Percentiles rank a stretch among this genome's conserved stretches.
phyloP scores from a whole-genome alignment of 2,329 filamentous ascomycete genomes.

The Exophiala dermatitidis region DNA sequence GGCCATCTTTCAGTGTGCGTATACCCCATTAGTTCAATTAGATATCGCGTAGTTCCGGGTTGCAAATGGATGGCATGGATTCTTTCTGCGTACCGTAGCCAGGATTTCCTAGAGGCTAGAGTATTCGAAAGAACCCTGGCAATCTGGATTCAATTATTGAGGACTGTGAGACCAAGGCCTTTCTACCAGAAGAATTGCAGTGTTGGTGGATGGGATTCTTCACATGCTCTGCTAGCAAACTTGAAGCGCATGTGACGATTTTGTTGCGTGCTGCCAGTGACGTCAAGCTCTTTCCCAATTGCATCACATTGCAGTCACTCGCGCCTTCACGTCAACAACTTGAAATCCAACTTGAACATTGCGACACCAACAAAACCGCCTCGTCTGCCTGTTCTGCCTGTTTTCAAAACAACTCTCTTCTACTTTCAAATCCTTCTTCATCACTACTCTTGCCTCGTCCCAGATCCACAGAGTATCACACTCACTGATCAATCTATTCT shows the following conservation, averaged over 20 bases:
- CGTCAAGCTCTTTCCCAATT: constrained; percentile 2
- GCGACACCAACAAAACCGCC: background rate
- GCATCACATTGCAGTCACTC: background rate
- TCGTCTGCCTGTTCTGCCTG: background rate
- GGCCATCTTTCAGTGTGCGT: too few species aligned
- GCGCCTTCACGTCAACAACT: background rate
- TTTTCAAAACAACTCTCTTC: background rate
- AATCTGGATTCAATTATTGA: too few species aligned
- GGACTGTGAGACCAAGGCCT: background rate
- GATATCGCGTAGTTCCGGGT: too few species aligned
- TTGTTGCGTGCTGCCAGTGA: background rate
- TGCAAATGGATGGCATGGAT: too few species aligned
- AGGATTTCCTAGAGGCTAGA: too few species aligned
- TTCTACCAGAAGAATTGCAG: background rate
- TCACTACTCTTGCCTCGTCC: background rate
- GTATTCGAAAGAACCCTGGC: too few species aligned
- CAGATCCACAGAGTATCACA: background rate
- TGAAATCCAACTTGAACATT: constrained; percentile 26
- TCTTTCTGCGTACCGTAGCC: too few species aligned
- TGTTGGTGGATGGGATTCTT: background rate
- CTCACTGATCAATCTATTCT: background rate
- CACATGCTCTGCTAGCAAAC: background rate
- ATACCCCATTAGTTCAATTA: too few species aligned
- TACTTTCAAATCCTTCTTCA: constrained; percentile 15
- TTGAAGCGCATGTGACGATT: background rate